Percentiles rank a stretch among this genome's conserved stretches.
Conservation (phyloP, 306 rosid species). For the Vigna hirtella region DNA sequence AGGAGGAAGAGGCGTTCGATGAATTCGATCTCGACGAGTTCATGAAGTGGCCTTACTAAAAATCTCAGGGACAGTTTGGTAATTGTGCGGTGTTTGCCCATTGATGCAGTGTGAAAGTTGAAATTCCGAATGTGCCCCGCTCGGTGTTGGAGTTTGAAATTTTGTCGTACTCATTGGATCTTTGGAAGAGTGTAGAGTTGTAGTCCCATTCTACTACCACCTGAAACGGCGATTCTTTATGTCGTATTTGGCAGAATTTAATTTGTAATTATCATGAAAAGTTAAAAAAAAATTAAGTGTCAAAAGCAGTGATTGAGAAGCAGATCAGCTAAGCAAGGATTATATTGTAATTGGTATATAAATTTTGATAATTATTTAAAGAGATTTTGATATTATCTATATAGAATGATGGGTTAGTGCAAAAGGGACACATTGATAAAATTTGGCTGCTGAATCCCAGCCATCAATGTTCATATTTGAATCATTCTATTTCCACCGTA, state of each 20-base stretch:
- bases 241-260: conserved; percentile 37
- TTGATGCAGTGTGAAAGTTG: not conserved
- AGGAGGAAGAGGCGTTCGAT: conserved; percentile 60
- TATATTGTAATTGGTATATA: conserved; percentile 30
- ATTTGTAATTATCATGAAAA: conserved; percentile 40
- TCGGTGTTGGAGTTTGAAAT: conserved; percentile 24
- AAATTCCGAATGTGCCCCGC: conserved; percentile 40
- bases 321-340: not conserved
- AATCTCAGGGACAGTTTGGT: conserved; percentile 41
- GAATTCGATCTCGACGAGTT: conserved; percentile 74
- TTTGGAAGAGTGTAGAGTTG: conserved; percentile 46
- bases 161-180: conserved; percentile 33
- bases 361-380: conserved; percentile 34
- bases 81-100: conserved; percentile 10
- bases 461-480: conserved; percentile 7
- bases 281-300: not conserved
- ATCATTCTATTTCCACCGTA: not conserved
- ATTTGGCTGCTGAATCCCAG: conserved; percentile 30
- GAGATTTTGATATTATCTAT: conserved; percentile 32
- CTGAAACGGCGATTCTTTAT: conserved; percentile 51
- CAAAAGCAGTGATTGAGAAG: not conserved
- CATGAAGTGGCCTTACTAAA: conserved; percentile 51
- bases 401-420: not conserved
- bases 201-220: conserved; percentile 1
- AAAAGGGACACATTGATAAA: conserved; percentile 11